Conservation (phyloP, 2,329 filamentous ascomycete genomes). For the Neocucurbitaria cava region DNA sequence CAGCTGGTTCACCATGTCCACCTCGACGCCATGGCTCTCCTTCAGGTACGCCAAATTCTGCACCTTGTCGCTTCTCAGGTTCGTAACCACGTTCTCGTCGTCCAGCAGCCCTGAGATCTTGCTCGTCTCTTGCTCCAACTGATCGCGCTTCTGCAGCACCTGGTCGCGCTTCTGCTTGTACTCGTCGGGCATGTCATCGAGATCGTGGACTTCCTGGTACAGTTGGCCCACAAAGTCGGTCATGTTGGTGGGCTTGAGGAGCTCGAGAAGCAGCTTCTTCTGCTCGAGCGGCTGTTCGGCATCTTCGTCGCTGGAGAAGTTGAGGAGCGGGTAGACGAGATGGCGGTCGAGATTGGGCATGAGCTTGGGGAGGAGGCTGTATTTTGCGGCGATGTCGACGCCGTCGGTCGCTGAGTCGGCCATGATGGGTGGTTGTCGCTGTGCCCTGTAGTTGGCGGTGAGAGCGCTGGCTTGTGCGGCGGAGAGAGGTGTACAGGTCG, state of each 20-base stretch:
- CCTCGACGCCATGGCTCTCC: constrained; percentile 92
- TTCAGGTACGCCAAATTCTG: constrained; percentile 98
- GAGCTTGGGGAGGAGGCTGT: constrained; percentile 86
- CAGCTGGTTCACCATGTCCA: constrained; percentile 94
- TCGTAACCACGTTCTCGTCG: constrained; percentile 87
- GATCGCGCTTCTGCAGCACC: constrained; percentile 81
- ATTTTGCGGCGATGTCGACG: constrained; percentile 68
- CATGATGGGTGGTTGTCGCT: constrained; percentile 44
- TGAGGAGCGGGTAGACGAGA: constrained; percentile 93
- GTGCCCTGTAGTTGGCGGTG: constrained; percentile 1
- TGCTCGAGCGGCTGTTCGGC: constrained; percentile 77
- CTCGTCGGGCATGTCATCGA: constrained; percentile 79
- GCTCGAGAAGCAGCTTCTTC: constrained; percentile 85
- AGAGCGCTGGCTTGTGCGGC: neutral
- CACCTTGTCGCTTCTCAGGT: constrained; percentile 94
- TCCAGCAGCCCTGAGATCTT: constrained; percentile 88
- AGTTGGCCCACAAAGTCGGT: constrained; percentile 94
- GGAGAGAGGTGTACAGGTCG: constrained; percentile 11
- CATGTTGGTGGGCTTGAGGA: constrained; percentile 98
- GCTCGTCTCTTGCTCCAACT: constrained; percentile 84
- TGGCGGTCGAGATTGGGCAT: constrained; percentile 94
- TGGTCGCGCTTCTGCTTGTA: constrained; percentile 89
- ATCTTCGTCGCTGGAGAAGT: constrained; percentile 85
- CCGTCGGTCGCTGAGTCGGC: constrained; percentile 43
- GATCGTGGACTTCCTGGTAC: constrained; percentile 86